A percentile compares a stretch with the other conserved stretches of the same genome.
phyloP scores from a whole-genome alignment of 2,329 filamentous ascomycete genomes.

The Fusarium sp. region DNA sequence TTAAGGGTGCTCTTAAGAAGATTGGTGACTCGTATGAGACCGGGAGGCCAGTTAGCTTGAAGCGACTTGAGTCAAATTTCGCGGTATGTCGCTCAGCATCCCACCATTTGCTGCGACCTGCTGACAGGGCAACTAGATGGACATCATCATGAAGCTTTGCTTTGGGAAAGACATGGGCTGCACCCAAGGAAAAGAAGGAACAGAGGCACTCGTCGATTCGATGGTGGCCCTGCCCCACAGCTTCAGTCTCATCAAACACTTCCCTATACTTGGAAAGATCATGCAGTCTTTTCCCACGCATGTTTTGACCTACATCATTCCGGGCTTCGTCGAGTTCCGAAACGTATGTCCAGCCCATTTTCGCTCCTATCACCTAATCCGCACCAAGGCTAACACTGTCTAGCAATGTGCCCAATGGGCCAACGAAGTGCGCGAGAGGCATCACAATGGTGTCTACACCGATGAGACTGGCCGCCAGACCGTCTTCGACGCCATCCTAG shows the following conservation, averaged over 20 bases:
- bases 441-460: neutral
- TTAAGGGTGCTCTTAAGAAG: neutral
- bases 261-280: neutral
- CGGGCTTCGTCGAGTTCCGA: neutral
- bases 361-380: accelerated
- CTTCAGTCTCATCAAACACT: neutral
- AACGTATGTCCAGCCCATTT: neutral
- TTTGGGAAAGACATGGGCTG: neutral
- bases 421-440: neutral
- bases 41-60: neutral
- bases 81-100: too few species aligned
- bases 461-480: neutral
- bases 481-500: neutral
- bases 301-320: neutral
- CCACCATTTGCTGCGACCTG: too few species aligned
- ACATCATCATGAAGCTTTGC: neutral
- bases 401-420: neutral
- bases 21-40: neutral
- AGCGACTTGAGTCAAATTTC: neutral
- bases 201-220: neutral
- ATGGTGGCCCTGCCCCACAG: neutral
- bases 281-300: neutral
- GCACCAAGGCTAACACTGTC: neutral
- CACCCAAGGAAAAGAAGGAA: neutral
- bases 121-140: neutral